Percentiles rank a stretch among this genome's conserved stretches.
Evolutionary conservation across 1,284 basidiomycete genomes (phyloP).

Genomic region (Pseudomicrostroma phylloplanum): DNA sequence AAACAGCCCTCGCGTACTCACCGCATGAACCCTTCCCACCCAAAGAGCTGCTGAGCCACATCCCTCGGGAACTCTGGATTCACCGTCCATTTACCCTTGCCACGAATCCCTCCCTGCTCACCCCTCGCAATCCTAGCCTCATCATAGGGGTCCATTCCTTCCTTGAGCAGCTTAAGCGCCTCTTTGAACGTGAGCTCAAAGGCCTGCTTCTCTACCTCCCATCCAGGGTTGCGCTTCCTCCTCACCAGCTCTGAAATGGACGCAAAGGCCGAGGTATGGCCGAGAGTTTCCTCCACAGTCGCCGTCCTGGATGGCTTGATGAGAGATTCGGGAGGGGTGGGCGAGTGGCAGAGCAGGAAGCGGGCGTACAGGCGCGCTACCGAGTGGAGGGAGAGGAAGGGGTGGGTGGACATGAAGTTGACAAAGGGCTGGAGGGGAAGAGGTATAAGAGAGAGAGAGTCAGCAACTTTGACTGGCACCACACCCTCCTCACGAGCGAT

Average conservation of each 20-base stretch:
- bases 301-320: constrained; percentile 28
- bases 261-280: constrained; percentile 31
- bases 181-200: constrained; percentile 22
- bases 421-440: constrained; percentile 55
- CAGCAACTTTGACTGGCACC: neutral
- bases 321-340: constrained; percentile 48
- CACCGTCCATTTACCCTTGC: constrained; percentile 10
- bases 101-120: constrained; percentile 4
- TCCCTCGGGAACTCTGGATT: constrained; percentile 9
- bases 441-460: neutral
- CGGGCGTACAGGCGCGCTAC: constrained; percentile 63
- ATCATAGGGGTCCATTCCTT: constrained; percentile 31
- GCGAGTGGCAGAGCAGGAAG: constrained; percentile 58
- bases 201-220: constrained; percentile 25
- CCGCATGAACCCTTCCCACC: constrained; percentile 28
- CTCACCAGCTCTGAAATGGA: constrained; percentile 41
- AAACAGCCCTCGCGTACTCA: constrained; percentile 19
- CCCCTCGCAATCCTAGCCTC: constrained; percentile 5
- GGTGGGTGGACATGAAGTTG: constrained; percentile 58
- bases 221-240: constrained; percentile 37
- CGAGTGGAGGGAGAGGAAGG: constrained; percentile 72
- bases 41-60: constrained; percentile 9
- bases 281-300: constrained; percentile 21
- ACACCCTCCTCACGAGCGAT: too few species aligned
- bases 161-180: constrained; percentile 21